Percentiles rank a stretch among this genome's conserved stretches.
Conservation (phyloP, 257 asterid species). For the Lycium ferocissimum region DNA sequence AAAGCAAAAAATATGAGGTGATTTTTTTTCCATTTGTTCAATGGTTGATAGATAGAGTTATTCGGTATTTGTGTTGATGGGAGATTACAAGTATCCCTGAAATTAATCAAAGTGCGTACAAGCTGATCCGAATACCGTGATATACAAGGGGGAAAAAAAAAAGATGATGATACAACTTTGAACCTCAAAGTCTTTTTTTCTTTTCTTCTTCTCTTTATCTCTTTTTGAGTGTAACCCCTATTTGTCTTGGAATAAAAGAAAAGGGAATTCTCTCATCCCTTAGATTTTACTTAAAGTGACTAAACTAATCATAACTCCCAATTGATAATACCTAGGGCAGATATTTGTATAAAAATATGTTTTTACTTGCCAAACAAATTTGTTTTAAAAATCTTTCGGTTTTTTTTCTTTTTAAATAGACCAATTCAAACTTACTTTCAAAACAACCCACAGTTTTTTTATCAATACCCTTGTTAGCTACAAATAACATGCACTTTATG, state of each 20-base stretch:
- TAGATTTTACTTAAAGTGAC: neutral
- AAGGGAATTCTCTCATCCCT: constrained; percentile 14
- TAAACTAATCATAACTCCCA: neutral
- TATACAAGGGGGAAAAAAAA: too few relatives aligned
- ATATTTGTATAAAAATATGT: neutral
- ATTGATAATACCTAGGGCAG: neutral
- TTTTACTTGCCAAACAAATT: neutral
- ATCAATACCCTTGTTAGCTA: too few relatives aligned
- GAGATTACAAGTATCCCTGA: neutral
- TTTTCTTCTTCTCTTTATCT: neutral
- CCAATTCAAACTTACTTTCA: neutral
- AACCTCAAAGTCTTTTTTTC: neutral
- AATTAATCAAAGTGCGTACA: neutral
- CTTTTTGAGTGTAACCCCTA: neutral
- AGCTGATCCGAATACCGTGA: neutral
- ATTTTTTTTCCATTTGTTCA: too few relatives aligned
- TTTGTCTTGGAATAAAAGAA: constrained; percentile 17
- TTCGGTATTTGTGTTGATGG: too few relatives aligned
- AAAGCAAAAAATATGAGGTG: too few relatives aligned
- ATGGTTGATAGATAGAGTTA: too few relatives aligned
- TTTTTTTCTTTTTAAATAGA: neutral
- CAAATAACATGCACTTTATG: too few relatives aligned
- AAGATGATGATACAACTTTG: neutral
- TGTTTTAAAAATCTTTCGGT: neutral
- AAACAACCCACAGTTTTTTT: neutral